Conservation (phyloP, 106 monocot species). For the Hemerocallis citrina region DNA sequence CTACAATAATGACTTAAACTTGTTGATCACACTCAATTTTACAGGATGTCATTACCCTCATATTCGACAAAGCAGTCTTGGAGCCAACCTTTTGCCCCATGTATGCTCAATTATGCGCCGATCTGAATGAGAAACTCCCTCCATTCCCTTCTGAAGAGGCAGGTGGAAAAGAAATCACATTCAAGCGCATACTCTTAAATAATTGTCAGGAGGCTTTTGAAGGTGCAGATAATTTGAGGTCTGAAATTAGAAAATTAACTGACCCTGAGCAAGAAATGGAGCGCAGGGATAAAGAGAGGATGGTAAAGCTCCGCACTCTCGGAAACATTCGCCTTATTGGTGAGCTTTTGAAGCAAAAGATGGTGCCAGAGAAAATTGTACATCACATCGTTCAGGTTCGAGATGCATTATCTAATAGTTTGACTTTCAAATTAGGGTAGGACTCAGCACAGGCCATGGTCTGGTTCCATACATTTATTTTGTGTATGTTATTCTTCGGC, state of each 20-base stretch:
- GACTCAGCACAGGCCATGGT: too few relatives aligned
- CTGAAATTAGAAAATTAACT: constrained; percentile 46
- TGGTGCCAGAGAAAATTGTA: constrained; percentile 55
- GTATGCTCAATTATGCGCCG: constrained; percentile 57
- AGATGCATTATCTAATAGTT: neutral
- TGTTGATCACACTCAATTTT: neutral
- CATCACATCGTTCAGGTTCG: constrained; percentile 69
- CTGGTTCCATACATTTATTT: too few relatives aligned
- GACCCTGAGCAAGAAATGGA: constrained; percentile 56
- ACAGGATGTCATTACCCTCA: constrained; percentile 37
- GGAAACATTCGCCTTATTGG: constrained; percentile 67
- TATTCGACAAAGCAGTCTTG: constrained; percentile 66
- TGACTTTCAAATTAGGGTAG: too few relatives aligned
- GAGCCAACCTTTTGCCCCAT: constrained; percentile 70
- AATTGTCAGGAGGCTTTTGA: constrained; percentile 95
- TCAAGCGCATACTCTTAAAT: constrained; percentile 74
- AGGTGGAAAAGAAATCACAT: constrained; percentile 68
- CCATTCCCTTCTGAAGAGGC: constrained; percentile 44
- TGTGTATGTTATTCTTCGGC: too few relatives aligned
- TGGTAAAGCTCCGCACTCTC: constrained; percentile 52
- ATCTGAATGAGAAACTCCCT: constrained; percentile 48
- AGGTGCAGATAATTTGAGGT: constrained; percentile 43
- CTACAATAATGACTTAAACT: too few relatives aligned
- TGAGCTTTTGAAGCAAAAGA: constrained; percentile 57
- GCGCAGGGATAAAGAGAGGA: constrained; percentile 55